These are phyloP conservation scores for Monilinia polystroma DNA, from an alignment of 2,329 filamentous ascomycete genomes.

Conservation along the genomic window DNA sequence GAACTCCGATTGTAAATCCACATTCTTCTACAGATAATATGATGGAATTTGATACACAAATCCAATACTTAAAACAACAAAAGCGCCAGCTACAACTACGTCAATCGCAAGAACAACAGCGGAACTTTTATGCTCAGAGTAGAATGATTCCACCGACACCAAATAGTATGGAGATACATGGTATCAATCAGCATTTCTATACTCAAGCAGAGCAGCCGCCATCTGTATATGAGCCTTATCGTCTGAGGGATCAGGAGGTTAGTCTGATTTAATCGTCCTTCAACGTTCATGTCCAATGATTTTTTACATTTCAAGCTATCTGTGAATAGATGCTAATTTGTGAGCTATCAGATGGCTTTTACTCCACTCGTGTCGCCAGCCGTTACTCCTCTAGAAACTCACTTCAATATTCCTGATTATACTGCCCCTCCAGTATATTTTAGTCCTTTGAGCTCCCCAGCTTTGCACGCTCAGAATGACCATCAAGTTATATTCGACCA, in stretches of 20 bases:
- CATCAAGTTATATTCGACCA: conserved; percentile 44
- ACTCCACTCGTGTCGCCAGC: conserved; percentile 82
- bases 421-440: conserved; percentile 72
- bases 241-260: conserved; percentile 68
- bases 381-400: conserved; percentile 73
- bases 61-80: conserved; percentile 64
- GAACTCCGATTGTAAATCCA: conserved; percentile 43
- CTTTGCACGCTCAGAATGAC: conserved; percentile 70
- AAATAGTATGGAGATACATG: conserved; percentile 74
- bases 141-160: conserved; percentile 74
- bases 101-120: conserved; percentile 49
- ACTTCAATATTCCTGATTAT: conserved; percentile 56
- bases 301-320: background rate
- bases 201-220: conserved; percentile 54
- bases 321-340: conserved; percentile 5
- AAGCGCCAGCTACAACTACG: conserved; percentile 56
- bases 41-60: conserved; percentile 62
- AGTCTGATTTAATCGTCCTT: conserved; percentile 37
- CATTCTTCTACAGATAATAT: conserved; percentile 53
- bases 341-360: conserved; percentile 62
- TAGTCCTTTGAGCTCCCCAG: conserved; percentile 78
- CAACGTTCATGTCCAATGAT: background rate
- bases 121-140: conserved; percentile 54
- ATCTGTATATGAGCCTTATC: conserved; percentile 59
- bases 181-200: conserved; percentile 58